Evolutionary conservation across 2,329 filamentous ascomycete species (phyloP), one percentile per base, ranked within the genome.

Genomic region (Basipetospora chlamydospora): DNA sequence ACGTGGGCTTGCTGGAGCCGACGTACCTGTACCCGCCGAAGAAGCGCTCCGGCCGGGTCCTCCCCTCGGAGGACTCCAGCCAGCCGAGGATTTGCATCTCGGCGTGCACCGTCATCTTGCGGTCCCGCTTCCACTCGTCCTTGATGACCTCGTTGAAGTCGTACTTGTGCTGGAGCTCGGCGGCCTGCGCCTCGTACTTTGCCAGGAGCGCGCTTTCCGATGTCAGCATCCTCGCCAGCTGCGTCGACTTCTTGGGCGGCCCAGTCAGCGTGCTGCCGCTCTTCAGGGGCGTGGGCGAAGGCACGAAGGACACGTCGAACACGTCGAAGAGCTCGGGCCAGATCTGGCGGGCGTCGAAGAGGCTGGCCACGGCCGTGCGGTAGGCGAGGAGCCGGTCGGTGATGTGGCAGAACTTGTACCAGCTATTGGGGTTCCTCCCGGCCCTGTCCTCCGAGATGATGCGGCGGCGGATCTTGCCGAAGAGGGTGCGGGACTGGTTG

Each of bases 1-100:
- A 63, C 0, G 57, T 54, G 0, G 58, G 58, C 42, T 63, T 63
- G 44, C 57, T 60, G 20, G 46, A 48, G 1, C 58, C 59, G n/a
- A 63, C 57, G 37, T 61, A 62, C 11, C 42, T 46, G 39, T 47
- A 51, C 7, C 44, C 40, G 0, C 40, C 28, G 39, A 56, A 62
- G 46, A 58, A 61, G 0, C 25, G 25, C 1, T 41, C 18, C 0
- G 7, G 20, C 5, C 28, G 26, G 1, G 34, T 34, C 3, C 28
- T 33, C 2, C 30, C 35, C 2, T 22, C 34, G 11, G 9, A 39
- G 11, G 35, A 23, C 12, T 47, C 33, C 10, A 51, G 25, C 25
- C 50, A 48, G 11, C 51, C 45, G 8, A 54, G 45, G 0, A 59
- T 42, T 0, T 53, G 41, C 0, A 57, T 38, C 30, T 61, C 58